Percentiles rank a stretch among this genome's conserved stretches.
Conservation (phyloP, 2,329 filamentous ascomycete species). For the Calonectria honghensis region DNA sequence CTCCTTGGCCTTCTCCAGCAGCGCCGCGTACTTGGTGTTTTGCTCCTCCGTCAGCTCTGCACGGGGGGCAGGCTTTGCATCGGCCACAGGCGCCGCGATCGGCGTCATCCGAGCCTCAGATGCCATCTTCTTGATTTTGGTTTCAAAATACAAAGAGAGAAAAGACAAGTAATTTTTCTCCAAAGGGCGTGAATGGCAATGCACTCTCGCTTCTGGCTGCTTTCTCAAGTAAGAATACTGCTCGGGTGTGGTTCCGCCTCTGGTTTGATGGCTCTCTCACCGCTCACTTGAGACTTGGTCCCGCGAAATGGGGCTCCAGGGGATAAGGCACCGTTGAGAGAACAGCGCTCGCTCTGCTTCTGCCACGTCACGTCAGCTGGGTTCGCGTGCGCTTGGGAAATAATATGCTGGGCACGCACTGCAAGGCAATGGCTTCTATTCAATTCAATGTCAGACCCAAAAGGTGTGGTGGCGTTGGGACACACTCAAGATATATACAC, state of each 20-base stretch:
- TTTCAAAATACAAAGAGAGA: neutral
- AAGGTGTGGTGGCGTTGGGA: constrained; percentile 7
- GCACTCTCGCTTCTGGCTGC: constrained; percentile 8
- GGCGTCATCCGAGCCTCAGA: constrained; percentile 68
- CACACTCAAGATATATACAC: constrained; percentile 10
- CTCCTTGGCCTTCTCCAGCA: constrained; percentile 81
- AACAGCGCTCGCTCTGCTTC: constrained; percentile 3
- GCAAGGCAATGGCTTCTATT: neutral
- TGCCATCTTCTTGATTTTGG: constrained; percentile 42
- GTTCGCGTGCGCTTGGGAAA: neutral
- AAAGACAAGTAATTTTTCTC: neutral
- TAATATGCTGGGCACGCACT: neutral
- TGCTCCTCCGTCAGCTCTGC: constrained; percentile 84
- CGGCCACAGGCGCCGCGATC: constrained; percentile 73
- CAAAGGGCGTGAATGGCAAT: too few relatives aligned
- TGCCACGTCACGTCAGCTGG: constrained; percentile 8
- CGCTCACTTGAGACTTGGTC: constrained; percentile 32
- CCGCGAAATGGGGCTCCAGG: constrained; percentile 10
- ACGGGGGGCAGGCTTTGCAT: constrained; percentile 73
- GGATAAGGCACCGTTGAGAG: constrained; percentile 18
- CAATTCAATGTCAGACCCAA: constrained; percentile 3
- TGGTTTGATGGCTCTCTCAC: constrained; percentile 27
- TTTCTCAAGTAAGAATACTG: constrained; percentile 4
- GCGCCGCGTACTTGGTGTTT: constrained; percentile 84
- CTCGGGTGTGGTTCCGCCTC: neutral